Conservation (phyloP, 129 eudicot species). For the Saussurea involucrata region DNA sequence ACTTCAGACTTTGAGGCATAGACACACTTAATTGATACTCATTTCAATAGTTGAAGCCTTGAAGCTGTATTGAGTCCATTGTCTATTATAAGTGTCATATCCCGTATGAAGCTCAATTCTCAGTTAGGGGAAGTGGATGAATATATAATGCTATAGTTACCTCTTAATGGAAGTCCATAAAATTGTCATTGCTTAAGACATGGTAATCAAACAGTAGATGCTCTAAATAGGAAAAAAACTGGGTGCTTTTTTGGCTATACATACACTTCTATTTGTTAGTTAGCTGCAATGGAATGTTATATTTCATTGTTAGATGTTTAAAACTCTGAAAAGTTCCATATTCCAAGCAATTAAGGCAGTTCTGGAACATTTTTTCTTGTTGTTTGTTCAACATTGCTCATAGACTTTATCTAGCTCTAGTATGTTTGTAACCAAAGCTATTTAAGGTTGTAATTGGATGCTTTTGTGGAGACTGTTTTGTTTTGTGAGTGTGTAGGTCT, state of each 20-base stretch:
- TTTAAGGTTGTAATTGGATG: neutral
- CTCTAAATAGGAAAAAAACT: neutral
- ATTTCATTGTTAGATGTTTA: neutral
- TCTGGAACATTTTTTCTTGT: neutral
- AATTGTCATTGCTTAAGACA: neutral
- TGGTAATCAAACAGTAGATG: neutral
- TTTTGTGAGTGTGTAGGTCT: neutral
- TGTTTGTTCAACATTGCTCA: neutral
- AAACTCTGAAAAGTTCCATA: neutral
- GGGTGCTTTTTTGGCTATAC: neutral
- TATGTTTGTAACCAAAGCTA: neutral
- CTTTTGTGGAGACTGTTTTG: neutral
- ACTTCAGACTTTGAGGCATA: too few relatives aligned
- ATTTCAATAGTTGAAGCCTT: too few relatives aligned
- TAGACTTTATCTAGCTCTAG: neutral
- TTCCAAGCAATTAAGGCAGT: neutral
- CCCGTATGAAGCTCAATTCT: neutral
- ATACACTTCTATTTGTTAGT: neutral
- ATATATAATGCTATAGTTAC: neutral
- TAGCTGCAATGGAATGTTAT: neutral
- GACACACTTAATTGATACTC: too few relatives aligned
- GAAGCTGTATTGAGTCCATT: too few relatives aligned
- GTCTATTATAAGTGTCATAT: neutral
- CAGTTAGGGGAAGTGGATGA: neutral
- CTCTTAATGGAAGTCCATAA: neutral